phyloP scores from a whole-genome alignment of 148 eudicot species.

The Arctostaphylos glauca region DNA sequence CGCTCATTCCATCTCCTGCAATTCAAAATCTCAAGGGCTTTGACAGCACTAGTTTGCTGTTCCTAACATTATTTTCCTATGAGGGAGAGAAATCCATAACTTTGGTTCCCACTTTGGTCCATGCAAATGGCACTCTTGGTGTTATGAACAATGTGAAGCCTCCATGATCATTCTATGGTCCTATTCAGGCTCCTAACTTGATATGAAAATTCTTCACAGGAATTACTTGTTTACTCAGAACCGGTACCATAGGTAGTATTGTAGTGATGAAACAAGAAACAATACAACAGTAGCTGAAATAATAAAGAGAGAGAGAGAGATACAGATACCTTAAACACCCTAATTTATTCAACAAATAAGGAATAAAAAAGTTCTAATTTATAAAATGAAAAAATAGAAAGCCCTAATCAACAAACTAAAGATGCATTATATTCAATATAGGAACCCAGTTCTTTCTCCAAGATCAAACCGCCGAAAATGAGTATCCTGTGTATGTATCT shows the following conservation, averaged over 20 bases:
- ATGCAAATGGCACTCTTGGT: not conserved
- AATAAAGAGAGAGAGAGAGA: no score
- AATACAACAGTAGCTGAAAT: not conserved
- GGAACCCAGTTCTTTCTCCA: no score
- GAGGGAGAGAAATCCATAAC: not conserved
- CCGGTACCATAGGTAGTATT: not conserved
- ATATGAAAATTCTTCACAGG: not conserved
- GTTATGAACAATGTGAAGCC: not conserved
- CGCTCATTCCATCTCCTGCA: not conserved
- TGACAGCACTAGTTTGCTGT: not conserved
- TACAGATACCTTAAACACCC: no score
- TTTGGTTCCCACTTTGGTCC: not conserved
- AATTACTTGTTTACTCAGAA: not conserved
- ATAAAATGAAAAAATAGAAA: no score
- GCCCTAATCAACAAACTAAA: no score
- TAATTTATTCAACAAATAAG: no score
- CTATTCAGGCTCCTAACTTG: not conserved
- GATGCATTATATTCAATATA: no score
- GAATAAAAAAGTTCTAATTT: no score
- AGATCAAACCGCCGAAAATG: no score
- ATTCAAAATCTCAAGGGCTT: slow-evolving; percentile 2
- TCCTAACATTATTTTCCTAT: not conserved
- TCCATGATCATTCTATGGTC: not conserved
- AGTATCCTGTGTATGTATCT: no score
- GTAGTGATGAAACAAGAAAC: not conserved